Conservation (phyloP, 2,329 filamentous ascomycete species). For the Microsporum audouinii region DNA sequence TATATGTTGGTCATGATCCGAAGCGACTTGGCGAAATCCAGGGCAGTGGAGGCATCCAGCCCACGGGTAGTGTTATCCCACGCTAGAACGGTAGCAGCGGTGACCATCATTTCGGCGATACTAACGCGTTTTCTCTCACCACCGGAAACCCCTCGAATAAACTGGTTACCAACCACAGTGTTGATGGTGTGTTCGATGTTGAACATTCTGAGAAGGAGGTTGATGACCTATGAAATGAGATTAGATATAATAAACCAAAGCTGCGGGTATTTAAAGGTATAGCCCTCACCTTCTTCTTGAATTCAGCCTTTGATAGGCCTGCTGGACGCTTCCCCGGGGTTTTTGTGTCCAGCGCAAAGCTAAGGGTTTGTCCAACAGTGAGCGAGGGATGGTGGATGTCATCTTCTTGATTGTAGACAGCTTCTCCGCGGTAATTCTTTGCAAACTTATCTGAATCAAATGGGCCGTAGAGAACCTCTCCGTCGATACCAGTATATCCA, state of each 20-base stretch:
- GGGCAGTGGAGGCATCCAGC: constrained; percentile 55
- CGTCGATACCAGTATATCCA: constrained; percentile 54
- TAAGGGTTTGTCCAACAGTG: constrained; percentile 76
- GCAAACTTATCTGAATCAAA: constrained; percentile 59
- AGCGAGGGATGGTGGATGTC: constrained; percentile 77
- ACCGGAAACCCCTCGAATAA: constrained; percentile 68
- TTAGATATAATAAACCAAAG: background rate
- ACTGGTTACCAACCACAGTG: constrained; percentile 73
- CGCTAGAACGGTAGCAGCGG: constrained; percentile 56
- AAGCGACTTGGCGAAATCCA: constrained; percentile 57
- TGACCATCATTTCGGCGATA: constrained; percentile 74
- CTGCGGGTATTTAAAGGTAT: background rate
- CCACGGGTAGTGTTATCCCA: constrained; percentile 68
- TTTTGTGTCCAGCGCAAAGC: constrained; percentile 75
- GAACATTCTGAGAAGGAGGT: constrained; percentile 76
- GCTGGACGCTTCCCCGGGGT: constrained; percentile 67
- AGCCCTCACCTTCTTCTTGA: constrained; percentile 50
- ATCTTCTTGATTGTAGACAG: constrained; percentile 77
- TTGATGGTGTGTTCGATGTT: constrained; percentile 81
- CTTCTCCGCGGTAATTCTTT: constrained; percentile 64
- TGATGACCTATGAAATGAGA: constrained; percentile 45
- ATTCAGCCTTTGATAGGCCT: constrained; percentile 59
- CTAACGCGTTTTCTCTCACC: constrained; percentile 70
- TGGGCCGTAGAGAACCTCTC: constrained; percentile 66
- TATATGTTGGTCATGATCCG: constrained; percentile 75